phyloP scores from a whole-genome alignment of 352 stramenopile genomes.

The Phytophthora sp. region DNA sequence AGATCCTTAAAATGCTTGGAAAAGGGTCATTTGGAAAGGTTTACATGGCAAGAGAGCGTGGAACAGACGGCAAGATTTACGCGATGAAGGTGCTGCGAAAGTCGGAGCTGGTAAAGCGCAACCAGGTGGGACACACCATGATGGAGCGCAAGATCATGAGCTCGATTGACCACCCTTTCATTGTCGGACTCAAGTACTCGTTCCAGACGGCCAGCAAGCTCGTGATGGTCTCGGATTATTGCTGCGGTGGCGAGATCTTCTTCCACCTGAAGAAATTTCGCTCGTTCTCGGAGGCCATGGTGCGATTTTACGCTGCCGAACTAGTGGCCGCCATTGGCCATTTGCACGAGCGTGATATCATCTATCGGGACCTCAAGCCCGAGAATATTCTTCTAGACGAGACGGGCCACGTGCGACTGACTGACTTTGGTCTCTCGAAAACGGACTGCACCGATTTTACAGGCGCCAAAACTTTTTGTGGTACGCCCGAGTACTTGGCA shows the following conservation, averaged over 20 bases:
- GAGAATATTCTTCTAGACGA: conserved; percentile 95
- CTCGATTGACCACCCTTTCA: conserved; percentile 95
- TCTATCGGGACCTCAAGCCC: conserved; percentile 94
- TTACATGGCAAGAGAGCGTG: conserved; percentile 95
- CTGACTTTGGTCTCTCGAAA: conserved; percentile 95
- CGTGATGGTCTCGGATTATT: conserved; percentile 93
- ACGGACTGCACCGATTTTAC: conserved; percentile 77
- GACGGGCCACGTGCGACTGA: conserved; percentile 91
- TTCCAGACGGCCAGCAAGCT: conserved; percentile 93
- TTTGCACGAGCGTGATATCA: conserved; percentile 91
- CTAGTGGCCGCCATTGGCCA: conserved; percentile 91
- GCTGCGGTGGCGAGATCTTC: conserved; percentile 92
- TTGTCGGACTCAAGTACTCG: conserved; percentile 94
- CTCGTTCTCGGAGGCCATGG: conserved; percentile 90
- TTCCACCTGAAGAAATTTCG: conserved; percentile 93
- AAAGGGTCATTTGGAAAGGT: conserved; percentile 98
- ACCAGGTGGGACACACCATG: conserved; percentile 90
- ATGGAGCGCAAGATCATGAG: conserved; percentile 90
- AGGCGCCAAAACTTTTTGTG: conserved; percentile 89
- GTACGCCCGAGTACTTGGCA: conserved; percentile 88
- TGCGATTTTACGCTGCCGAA: conserved; percentile 94
- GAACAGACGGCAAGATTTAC: conserved; percentile 65
- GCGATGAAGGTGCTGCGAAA: conserved; percentile 92
- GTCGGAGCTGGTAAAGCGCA: conserved; percentile 87
- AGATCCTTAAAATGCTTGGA: conserved; percentile 98